phyloP scores from a whole-genome alignment of 768 basidiomycete species.

The Boletales sp. region DNA sequence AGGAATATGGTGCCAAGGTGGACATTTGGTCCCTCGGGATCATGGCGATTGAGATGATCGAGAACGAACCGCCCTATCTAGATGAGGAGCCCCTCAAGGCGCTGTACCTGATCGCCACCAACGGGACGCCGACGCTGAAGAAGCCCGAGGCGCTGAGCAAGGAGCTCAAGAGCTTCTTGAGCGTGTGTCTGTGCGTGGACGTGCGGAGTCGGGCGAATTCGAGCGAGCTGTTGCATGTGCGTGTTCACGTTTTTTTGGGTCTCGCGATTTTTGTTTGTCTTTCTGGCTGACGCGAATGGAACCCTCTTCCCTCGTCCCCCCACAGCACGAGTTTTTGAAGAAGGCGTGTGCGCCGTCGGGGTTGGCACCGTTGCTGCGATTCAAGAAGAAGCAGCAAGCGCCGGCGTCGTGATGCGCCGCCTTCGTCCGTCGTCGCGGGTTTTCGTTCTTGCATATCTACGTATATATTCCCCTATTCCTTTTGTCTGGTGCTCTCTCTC shows the following conservation, averaged over 20 bases:
- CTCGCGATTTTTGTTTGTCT: not conserved
- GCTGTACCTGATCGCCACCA: constrained; percentile 93
- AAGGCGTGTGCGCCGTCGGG: constrained; percentile 82
- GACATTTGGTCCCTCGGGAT: constrained; percentile 97
- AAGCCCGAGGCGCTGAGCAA: constrained; percentile 88
- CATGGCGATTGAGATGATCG: constrained; percentile 99
- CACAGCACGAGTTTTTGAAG: constrained; percentile 94
- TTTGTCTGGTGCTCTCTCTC: not conserved
- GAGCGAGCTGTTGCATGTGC: constrained; percentile 76
- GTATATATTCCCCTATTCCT: not conserved
- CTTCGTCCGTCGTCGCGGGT: too few species aligned
- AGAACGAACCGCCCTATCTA: constrained; percentile 94
- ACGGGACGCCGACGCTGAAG: constrained; percentile 97
- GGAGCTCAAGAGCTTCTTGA: constrained; percentile 94
- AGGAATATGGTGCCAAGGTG: constrained; percentile 95
- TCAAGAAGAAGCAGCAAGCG: constrained; percentile 61
- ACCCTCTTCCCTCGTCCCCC: too few species aligned
- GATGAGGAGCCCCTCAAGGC: constrained; percentile 96
- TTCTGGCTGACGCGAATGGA: constrained; percentile 1
- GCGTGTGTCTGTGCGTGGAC: constrained; percentile 97
- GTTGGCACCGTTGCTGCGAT: constrained; percentile 81
- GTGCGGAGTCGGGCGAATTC: constrained; percentile 91
- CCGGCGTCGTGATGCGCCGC: constrained; percentile 31
- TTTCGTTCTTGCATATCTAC: constrained; percentile 20
- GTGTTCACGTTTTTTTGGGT: constrained; percentile 39